Conservation (phyloP, 2,329 filamentous ascomycete species). For the Aspergillus texensis region DNA sequence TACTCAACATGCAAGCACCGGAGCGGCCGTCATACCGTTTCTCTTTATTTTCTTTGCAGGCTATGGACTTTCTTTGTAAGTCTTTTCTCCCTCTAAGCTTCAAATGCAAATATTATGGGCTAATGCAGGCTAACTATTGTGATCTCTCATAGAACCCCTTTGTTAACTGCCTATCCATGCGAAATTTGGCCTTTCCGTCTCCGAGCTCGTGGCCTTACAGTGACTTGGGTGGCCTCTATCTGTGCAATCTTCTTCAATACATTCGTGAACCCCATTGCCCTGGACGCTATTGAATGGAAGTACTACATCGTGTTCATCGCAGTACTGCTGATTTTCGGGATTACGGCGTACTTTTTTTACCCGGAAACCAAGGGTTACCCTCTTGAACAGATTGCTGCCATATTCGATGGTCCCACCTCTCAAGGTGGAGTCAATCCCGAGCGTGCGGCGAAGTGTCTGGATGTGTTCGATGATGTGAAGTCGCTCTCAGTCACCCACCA, state of each 20-base stretch:
- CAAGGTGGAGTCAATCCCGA: neutral
- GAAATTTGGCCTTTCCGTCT: conserved; percentile 30
- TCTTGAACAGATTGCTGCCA: conserved; percentile 17
- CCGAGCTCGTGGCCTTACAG: conserved; percentile 28
- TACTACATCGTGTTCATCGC: conserved; percentile 28
- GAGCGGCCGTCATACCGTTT: conserved; percentile 32
- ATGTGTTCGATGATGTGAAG: neutral
- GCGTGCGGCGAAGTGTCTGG: neutral
- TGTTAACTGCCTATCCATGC: conserved; percentile 24
- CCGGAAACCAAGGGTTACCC: conserved; percentile 18
- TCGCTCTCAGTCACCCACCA: neutral
- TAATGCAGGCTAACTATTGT: neutral
- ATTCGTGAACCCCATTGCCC: conserved; percentile 26
- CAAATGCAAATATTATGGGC: neutral
- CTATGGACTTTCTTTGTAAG: conserved; percentile 29
- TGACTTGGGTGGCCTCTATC: conserved; percentile 21
- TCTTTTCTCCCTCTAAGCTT: neutral
- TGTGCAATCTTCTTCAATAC: conserved; percentile 24
- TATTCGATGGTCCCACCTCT: conserved; percentile 12
- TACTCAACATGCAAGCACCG: conserved; percentile 14
- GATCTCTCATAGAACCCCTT: conserved; percentile 18
- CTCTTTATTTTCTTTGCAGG: conserved; percentile 33
- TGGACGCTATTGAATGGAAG: conserved; percentile 25
- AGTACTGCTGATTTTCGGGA: conserved; percentile 11
- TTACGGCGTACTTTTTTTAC: conserved; percentile 15